Conservation (phyloP, 768 basidiomycete genomes). For the Neoboletus brunneissimus region DNA sequence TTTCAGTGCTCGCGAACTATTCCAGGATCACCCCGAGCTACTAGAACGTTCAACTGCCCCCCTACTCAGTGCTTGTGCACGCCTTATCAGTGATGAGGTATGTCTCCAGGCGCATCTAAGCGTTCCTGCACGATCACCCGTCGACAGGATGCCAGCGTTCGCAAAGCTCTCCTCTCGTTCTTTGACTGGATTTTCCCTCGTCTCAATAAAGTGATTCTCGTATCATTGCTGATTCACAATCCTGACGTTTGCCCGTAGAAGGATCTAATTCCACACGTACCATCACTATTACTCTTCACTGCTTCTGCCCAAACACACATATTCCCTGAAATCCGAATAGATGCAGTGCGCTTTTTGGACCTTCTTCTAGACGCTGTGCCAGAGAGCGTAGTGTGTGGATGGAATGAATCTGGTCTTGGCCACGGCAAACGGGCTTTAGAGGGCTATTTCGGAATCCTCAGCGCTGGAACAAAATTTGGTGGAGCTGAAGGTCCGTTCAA, state of each 20-base stretch:
- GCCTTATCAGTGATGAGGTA: conserved; percentile 82
- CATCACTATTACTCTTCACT: conserved; percentile 76
- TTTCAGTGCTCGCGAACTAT: conserved; percentile 66
- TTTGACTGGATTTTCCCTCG: conserved; percentile 70
- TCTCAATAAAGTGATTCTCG: conserved; percentile 49
- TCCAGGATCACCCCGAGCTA: conserved; percentile 58
- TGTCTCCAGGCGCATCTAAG: conserved; percentile 14
- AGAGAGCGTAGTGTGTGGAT: conserved; percentile 60
- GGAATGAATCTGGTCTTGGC: conserved; percentile 50
- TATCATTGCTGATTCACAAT: not conserved
- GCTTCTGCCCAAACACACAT: conserved; percentile 93
- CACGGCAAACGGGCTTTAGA: conserved; percentile 68
- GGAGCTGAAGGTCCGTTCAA: conserved; percentile 48
- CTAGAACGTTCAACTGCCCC: conserved; percentile 50
- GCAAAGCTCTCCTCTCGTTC: conserved; percentile 68
- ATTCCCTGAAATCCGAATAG: conserved; percentile 91
- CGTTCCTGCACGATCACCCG: not conserved
- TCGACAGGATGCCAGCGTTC: conserved; percentile 72
- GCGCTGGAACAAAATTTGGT: conserved; percentile 60
- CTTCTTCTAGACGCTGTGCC: conserved; percentile 72
- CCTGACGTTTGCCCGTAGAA: conserved; percentile 43
- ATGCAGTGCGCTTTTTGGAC: conserved; percentile 79
- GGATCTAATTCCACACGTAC: conserved; percentile 68
- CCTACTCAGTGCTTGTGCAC: conserved; percentile 59
- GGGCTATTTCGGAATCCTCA: conserved; percentile 79